Evolutionary conservation across 305 asterid genomes (phyloP), one percentile per base, ranked within the genome.

Genomic region (Stenogyne calaminthoides): DNA sequence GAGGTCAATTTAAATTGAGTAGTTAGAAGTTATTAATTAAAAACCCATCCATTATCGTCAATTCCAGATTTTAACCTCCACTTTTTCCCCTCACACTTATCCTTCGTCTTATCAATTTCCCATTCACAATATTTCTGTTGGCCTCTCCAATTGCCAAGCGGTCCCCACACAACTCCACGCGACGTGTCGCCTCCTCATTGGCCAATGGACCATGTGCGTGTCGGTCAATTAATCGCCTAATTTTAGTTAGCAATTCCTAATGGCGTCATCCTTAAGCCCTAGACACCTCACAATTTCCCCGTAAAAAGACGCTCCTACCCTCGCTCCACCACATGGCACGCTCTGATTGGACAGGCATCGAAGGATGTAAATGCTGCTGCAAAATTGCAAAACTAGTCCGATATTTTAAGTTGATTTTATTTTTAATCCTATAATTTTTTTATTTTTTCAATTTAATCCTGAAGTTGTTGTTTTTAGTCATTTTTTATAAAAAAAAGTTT

Each of bases 211-310:
- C 80, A 71, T 77, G 81, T 84, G 88, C 79, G 83, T 84, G 93
- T 87, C 91, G 82, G 77, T 86, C 81, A 55, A 67, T 80, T 65
- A 80, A 82, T 56, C 72, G 85, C 91, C 91, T 79, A 80, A 80
- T 77, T 77, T 87, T 72, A 67, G 84, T 77, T 85, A 76, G 39
- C 77, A 61, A 2, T 39, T 78, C 56, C 77, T 67, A 70, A 78
- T 64, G 69, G 61, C 75, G 84, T 81, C 87, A 77, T 5, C 74
- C 44, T 54, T 71, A 80, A 0, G 75, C 80, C 67, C 56, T 81
- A 70, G 80, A 84, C 85, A 2, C 82, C 83, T 20, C 63, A 40
- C 84, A 61, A 10, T 52, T 63, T 1, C 22, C 19, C 3, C 12
- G 1, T 4, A 0, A 34, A 65, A 75, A 63, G 36, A 78, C 84